Conservation (phyloP, 73 alveolate species). For the Diophrys sp. region DNA sequence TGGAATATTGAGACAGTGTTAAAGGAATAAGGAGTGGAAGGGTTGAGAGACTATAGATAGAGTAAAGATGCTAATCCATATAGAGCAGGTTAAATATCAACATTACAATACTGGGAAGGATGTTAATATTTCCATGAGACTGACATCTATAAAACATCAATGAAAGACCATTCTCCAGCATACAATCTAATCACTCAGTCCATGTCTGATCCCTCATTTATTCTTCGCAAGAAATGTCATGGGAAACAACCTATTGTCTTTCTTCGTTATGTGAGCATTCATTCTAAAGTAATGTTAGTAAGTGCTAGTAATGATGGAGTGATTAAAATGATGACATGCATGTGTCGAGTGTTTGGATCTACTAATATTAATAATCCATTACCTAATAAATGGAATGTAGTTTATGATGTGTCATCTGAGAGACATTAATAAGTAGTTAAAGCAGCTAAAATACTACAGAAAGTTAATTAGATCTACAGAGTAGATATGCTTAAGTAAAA, state of each 20-base stretch:
- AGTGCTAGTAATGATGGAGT: conserved; percentile 34
- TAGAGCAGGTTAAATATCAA: neutral
- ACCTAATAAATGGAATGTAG: conserved; percentile 41
- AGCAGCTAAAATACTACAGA: conserved; percentile 11
- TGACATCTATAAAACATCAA: neutral
- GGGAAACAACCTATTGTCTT: neutral
- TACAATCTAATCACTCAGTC: neutral
- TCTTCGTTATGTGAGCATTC: conserved; percentile 7
- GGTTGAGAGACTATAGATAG: neutral
- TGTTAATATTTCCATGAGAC: neutral
- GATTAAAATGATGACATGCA: conserved; percentile 12
- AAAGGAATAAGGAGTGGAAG: no score
- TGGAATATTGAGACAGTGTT: no score
- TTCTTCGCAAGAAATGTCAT: neutral
- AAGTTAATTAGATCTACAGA: conserved; percentile 10
- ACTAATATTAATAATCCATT: conserved; percentile 36
- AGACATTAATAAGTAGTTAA: conserved; percentile 6
- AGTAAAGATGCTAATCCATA: neutral
- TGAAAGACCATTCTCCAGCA: neutral
- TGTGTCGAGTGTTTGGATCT: conserved; percentile 24
- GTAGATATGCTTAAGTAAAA: conserved; percentile 4
- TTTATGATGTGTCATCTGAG: conserved; percentile 22
- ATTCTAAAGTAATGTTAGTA: conserved; percentile 16
- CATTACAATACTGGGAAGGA: neutral
- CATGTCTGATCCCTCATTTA: neutral